These are phyloP conservation scores for Paramyrothecium roridum DNA, from an alignment of 2,329 filamentous ascomycete species.

Conservation along the genomic window DNA sequence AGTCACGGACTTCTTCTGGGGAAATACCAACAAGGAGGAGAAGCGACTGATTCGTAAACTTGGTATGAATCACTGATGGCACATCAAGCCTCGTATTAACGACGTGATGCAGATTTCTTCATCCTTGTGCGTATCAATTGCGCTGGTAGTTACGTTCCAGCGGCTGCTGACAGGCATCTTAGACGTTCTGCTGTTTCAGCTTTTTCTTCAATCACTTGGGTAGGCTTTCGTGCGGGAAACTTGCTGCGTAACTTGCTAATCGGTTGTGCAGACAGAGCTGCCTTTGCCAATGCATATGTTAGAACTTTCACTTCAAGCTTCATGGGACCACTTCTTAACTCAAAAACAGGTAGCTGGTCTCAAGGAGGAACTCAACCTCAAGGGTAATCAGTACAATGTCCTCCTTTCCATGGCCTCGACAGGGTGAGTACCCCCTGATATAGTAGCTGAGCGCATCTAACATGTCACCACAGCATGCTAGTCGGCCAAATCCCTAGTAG, in stretches of 20 bases:
- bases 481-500: slow-evolving; percentile 57
- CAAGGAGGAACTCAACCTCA: slow-evolving; percentile 39
- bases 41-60: not conserved
- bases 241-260: not conserved
- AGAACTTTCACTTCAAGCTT: not conserved
- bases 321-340: not conserved
- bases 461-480: slow-evolving; percentile 20
- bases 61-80: not conserved
- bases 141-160: not conserved
- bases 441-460: not conserved
- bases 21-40: not conserved
- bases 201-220: slow-evolving; percentile 36
- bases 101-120: slow-evolving; percentile 21
- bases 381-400: slow-evolving; percentile 32
- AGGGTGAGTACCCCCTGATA: slow-evolving; percentile 12
- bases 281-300: slow-evolving; percentile 37
- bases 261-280: slow-evolving; percentile 9
- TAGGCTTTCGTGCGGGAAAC: not conserved
- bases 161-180: accelerated
- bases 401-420: slow-evolving; percentile 17
- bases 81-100: not conserved
- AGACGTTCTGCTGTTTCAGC: slow-evolving; percentile 30
- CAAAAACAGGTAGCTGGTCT: slow-evolving; percentile 32
- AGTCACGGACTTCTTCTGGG: not conserved
- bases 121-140: slow-evolving; percentile 17